Conservation (phyloP, 495 filamentous ascomycete species). For the Neurospora cerealis region DNA sequence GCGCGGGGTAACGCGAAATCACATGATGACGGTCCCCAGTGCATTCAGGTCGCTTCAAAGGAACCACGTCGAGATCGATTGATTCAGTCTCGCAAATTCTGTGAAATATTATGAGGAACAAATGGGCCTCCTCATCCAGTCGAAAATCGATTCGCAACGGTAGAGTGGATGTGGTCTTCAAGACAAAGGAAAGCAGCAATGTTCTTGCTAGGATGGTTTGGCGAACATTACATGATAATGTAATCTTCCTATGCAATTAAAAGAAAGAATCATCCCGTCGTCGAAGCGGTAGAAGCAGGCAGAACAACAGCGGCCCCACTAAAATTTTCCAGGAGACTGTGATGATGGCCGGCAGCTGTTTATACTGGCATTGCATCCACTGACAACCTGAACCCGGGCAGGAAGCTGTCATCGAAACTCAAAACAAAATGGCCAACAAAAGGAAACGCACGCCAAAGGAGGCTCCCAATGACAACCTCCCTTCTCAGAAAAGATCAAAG, state of each 20-base stretch:
- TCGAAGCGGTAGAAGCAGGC: background rate
- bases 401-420: background rate
- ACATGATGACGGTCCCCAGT: slow-evolving; percentile 2
- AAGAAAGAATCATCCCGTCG: background rate
- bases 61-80: background rate
- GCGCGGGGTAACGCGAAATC: slow-evolving; percentile 13
- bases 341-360: background rate
- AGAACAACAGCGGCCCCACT: background rate
- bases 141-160: background rate
- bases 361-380: background rate
- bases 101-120: background rate
- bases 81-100: background rate
- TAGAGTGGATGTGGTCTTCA: background rate
- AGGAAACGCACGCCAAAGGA: slow-evolving; percentile 34
- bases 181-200: background rate
- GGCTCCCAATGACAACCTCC: slow-evolving; percentile 20
- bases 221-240: background rate
- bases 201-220: background rate
- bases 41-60: background rate
- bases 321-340: background rate
- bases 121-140: background rate
- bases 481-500: slow-evolving; percentile 34
- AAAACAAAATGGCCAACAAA: slow-evolving; percentile 27
- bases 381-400: background rate
- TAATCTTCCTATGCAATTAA: background rate